Evolutionary conservation across 768 basidiomycete species (phyloP).

Genomic region (Filobasidium wieringae): DNA sequence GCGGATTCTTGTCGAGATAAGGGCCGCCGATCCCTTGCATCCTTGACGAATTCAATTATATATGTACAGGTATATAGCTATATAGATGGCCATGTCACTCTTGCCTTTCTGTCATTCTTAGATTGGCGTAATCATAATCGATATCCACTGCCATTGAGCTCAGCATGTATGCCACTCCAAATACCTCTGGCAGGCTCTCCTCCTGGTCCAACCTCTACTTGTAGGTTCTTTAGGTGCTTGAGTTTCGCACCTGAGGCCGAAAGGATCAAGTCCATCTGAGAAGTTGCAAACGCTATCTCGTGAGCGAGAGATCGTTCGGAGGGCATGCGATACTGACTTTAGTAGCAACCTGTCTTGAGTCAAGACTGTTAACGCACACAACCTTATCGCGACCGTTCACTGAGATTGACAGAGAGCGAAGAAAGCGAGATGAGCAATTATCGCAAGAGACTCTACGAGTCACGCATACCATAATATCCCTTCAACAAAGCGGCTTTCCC

Average conservation of each 20-base stretch:
- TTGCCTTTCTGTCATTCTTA: too few relatives aligned
- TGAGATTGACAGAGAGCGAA: neutral
- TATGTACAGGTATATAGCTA: too few relatives aligned
- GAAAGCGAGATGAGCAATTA: neutral
- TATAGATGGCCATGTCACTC: too few relatives aligned
- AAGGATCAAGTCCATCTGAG: slow-evolving; percentile 30
- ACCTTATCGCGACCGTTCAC: slow-evolving; percentile 39
- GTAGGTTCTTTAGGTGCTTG: slow-evolving; percentile 31
- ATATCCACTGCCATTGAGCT: neutral
- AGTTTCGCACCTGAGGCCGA: slow-evolving; percentile 33
- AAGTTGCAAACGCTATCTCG: neutral
- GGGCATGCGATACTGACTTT: too few relatives aligned
- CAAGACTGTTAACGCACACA: slow-evolving; percentile 34
- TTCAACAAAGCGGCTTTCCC: slow-evolving; percentile 31
- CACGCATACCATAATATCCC: slow-evolving; percentile 36
- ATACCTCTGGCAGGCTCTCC: slow-evolving; percentile 33
- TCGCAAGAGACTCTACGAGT: neutral
- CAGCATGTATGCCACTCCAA: slow-evolving; percentile 21
- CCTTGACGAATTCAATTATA: too few relatives aligned
- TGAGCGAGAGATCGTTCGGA: too few relatives aligned
- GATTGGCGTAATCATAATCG: too few relatives aligned
- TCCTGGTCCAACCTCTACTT: slow-evolving; percentile 33
- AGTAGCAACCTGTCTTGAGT: slow-evolving; percentile 27
- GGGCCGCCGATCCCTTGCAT: too few relatives aligned
- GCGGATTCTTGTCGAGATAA: too few relatives aligned